Percentiles rank a stretch among this genome's conserved stretches.
Conservation (phyloP, 306 rosid genomes). For the Sindora glabra region DNA sequence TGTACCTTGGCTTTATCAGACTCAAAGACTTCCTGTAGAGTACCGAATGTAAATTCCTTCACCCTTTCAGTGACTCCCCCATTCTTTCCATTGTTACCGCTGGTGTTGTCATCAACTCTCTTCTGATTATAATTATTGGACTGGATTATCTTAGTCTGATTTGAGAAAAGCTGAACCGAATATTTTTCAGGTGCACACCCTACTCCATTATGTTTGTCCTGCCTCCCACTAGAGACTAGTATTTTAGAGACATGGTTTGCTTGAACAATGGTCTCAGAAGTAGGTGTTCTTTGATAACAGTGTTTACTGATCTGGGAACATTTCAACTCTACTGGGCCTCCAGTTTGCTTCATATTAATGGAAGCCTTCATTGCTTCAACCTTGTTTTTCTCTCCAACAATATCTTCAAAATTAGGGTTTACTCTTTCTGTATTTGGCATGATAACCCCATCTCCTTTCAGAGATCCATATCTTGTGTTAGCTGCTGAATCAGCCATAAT, state of each 20-base stretch:
- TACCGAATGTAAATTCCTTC: conserved; percentile 47
- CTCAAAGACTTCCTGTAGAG: conserved; percentile 23
- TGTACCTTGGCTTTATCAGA: conserved; percentile 29
- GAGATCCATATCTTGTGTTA: not conserved
- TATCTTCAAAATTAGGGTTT: conserved; percentile 26
- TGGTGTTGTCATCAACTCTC: conserved; percentile 28
- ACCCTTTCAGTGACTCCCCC: conserved; percentile 31
- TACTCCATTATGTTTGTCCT: conserved; percentile 27
- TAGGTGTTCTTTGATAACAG: conserved; percentile 26
- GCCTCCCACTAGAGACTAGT: conserved; percentile 32
- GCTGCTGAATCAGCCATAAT: conserved; percentile 48
- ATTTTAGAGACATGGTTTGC: conserved; percentile 31
- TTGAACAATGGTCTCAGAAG: conserved; percentile 31
- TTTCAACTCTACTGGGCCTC: conserved; percentile 24
- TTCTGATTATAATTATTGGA: conserved; percentile 35
- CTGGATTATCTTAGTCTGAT: conserved; percentile 31
- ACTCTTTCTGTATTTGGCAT: conserved; percentile 20
- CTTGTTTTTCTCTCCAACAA: conserved; percentile 24
- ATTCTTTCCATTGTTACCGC: conserved; percentile 39
- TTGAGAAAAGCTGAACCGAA: conserved; percentile 26
- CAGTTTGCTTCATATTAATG: conserved; percentile 27
- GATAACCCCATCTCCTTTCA: not conserved
- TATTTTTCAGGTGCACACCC: conserved; percentile 26
- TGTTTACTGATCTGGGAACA: conserved; percentile 48
- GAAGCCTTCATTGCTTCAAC: conserved; percentile 29